These are phyloP conservation scores for Monosporascus sp. DNA, from an alignment of 2,329 filamentous ascomycete genomes.

Conservation along the genomic window DNA sequence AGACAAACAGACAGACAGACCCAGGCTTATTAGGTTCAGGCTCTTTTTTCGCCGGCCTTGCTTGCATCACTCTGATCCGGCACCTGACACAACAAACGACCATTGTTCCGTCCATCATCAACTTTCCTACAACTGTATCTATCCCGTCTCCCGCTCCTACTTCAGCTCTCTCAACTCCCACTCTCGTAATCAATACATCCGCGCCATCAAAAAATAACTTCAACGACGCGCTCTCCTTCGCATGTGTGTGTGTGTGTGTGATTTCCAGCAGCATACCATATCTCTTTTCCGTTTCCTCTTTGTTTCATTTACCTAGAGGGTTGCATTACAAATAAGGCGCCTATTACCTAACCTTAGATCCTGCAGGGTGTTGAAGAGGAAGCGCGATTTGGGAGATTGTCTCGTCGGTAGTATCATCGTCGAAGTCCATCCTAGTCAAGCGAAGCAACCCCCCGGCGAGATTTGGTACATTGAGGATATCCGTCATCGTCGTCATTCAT, in stretches of 20 bases:
- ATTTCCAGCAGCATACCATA: neutral
- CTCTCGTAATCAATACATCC: neutral
- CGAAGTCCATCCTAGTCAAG: neutral
- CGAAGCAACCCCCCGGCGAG: neutral
- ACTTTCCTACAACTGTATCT: conserved; percentile 3
- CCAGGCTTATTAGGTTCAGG: neutral
- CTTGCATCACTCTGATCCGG: neutral
- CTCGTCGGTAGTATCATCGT: neutral
- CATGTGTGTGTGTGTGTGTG: neutral
- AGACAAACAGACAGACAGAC: no score
- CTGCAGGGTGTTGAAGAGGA: neutral
- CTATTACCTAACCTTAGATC: neutral
- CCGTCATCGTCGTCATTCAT: conserved; percentile 3
- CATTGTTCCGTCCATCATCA: neutral
- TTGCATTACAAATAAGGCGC: neutral
- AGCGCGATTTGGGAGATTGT: neutral
- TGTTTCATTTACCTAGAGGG: neutral
- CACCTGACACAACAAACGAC: conserved; percentile 4
- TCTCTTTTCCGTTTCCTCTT: neutral
- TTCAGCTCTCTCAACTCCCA: neutral
- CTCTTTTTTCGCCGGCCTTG: neutral
- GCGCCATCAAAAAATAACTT: neutral
- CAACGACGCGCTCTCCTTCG: neutral
- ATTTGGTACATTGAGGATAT: neutral
- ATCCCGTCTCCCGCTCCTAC: conserved; percentile 2